Base-by-base conservation (phyloP, 352 stramenopile genomes). In the Phytophthora aleatoria region DNA sequence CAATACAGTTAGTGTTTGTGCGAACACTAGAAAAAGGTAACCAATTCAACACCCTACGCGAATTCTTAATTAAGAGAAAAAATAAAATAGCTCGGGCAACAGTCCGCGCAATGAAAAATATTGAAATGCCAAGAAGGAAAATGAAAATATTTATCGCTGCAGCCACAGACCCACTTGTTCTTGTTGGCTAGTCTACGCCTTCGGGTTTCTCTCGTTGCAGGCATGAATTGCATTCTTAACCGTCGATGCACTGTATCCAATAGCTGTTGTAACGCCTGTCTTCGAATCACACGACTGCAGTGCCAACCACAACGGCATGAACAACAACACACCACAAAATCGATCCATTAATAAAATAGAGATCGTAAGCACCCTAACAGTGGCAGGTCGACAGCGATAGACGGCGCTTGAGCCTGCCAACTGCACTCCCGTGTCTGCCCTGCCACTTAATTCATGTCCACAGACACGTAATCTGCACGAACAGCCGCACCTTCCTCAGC, bases 401-500 rank as follows among this genome's bases (percentile, higher is more conserved):
- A 50, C 24, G n/a, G 39, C 38, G 33, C 15, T 15, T 1, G 26
- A 9, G 31, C 26, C 47, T 38, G 35, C 53, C 41, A 36, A 59
- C 30, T 74, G 50, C 45, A 44, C 51, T 24, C 20, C 53, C 49
- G 42, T 36, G 42, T 48, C 20, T 57, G 64, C 52, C 44, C 39
- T 63, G 53, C 60, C 53, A 56, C 57, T 77, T 63, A 81, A 67
- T 81, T 66, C 73, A 81, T 81, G 59, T 91, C 74, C 49, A 91
- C 72, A 56, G 69, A 82, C 43, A 86, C 61, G 67, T 89, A 89
- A 78, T 89, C 78, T 51, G 70, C 67, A 58, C 73, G 68, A 35
- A 63, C 62, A 73, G 71, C 72, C 82, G 82, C 76, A 91, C 83
- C 83, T 89, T 92, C 83, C 44, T 90, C 81, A 20, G 71, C 61